Conservation (phyloP, 2,329 filamentous ascomycete species). For the Cytospora chrysosperma region DNA sequence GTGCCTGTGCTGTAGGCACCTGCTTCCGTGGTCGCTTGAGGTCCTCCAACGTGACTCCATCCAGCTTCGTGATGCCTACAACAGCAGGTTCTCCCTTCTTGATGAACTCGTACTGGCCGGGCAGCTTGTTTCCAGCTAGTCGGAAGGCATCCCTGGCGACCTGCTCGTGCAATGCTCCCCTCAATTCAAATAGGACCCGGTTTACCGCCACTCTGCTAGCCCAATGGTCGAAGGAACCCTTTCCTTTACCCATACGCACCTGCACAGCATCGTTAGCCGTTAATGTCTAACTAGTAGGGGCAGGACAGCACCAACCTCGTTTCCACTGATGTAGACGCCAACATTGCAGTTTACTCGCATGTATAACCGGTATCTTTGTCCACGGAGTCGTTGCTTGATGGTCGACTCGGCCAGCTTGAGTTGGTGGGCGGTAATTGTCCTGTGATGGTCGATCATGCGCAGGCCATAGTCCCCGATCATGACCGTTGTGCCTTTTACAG, state of each 20-base stretch:
- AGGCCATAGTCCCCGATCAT: slow-evolving; percentile 96
- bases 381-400: slow-evolving; percentile 83
- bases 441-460: slow-evolving; percentile 90
- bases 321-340: slow-evolving; percentile 92
- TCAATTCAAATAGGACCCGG: slow-evolving; percentile 89
- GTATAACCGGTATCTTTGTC: slow-evolving; percentile 89
- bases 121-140: slow-evolving; percentile 90
- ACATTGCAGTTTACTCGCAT: slow-evolving; percentile 90
- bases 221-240: slow-evolving; percentile 97
- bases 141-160: slow-evolving; percentile 91
- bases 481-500: slow-evolving; percentile 87
- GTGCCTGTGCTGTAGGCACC: slow-evolving; percentile 47
- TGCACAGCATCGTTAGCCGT: slow-evolving; percentile 31
- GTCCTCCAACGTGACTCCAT: slow-evolving; percentile 78
- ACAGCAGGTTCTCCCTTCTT: slow-evolving; percentile 87
- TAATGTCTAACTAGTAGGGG: neutral
- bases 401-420: slow-evolving; percentile 91
- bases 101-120: slow-evolving; percentile 88
- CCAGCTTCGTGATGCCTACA: slow-evolving; percentile 89
- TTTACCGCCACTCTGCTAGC: slow-evolving; percentile 85
- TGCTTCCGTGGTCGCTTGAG: slow-evolving; percentile 77
- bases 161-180: slow-evolving; percentile 91
- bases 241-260: slow-evolving; percentile 98
- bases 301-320: slow-evolving; percentile 61
- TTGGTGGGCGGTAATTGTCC: slow-evolving; percentile 81